Evolutionary conservation across 2,329 filamentous ascomycete species (phyloP).

Genomic region (Aspergillus flavus): DNA sequence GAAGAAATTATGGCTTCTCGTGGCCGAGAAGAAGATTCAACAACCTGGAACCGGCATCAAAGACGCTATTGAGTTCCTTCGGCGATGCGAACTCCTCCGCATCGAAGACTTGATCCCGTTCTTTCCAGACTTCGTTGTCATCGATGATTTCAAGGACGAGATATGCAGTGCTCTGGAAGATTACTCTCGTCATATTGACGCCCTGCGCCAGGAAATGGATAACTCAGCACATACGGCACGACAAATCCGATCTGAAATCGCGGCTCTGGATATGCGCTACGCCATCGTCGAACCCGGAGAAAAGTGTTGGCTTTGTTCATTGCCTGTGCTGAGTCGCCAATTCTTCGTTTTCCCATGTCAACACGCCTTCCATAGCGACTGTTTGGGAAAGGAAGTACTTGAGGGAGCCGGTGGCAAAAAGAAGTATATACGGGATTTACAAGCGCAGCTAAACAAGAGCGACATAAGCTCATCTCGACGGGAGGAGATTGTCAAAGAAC

Average conservation of each 20-base stretch:
- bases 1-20: constrained; percentile 93
- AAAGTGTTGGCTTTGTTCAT: constrained; percentile 83
- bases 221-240: constrained; percentile 84
- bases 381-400: constrained; percentile 81
- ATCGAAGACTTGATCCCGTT: constrained; percentile 98
- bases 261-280: constrained; percentile 81
- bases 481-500: constrained; percentile 81
- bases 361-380: constrained; percentile 96
- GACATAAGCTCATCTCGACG: constrained; percentile 69
- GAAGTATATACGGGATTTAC: constrained; percentile 80
- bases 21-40: constrained; percentile 90
- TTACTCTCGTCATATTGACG: constrained; percentile 88
- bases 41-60: constrained; percentile 82
- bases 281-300: constrained; percentile 97
- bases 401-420: constrained; percentile 78
- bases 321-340: constrained; percentile 84
- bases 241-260: constrained; percentile 89
- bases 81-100: constrained; percentile 84
- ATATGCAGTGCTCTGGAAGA: constrained; percentile 93
- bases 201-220: constrained; percentile 91
- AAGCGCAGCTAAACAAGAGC: constrained; percentile 79
- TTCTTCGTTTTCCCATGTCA: constrained; percentile 99
- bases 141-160: constrained; percentile 98
- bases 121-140: constrained; percentile 97
- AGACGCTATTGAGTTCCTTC: constrained; percentile 88